Conservation (phyloP, 1,284 basidiomycete species). For the Leccinum subspadiceum region DNA sequence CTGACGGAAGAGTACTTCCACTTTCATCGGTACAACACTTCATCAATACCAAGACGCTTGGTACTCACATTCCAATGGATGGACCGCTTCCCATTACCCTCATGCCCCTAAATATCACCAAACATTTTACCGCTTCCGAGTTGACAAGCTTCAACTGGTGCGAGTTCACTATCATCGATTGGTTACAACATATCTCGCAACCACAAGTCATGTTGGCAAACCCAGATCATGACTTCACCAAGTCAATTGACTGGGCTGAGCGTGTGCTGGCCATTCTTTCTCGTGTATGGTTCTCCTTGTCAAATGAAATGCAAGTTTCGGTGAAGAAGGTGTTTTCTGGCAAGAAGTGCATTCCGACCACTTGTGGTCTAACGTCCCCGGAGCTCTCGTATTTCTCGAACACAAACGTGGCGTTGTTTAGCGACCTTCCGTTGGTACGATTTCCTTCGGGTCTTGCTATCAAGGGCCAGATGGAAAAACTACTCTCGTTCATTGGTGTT, state of each 20-base stretch:
- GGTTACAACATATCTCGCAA: slow-evolving; percentile 70
- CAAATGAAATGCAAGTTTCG: slow-evolving; percentile 56
- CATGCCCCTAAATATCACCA: slow-evolving; percentile 71
- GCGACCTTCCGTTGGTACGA: slow-evolving; percentile 81
- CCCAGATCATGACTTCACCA: slow-evolving; percentile 64
- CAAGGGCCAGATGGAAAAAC: slow-evolving; percentile 76
- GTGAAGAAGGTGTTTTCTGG: slow-evolving; percentile 58
- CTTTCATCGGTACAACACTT: slow-evolving; percentile 72
- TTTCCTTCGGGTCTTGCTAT: slow-evolving; percentile 67
- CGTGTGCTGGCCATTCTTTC: slow-evolving; percentile 72
- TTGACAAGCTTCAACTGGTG: slow-evolving; percentile 77
- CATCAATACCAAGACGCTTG: slow-evolving; percentile 67
- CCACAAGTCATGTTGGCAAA: slow-evolving; percentile 43
- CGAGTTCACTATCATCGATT: slow-evolving; percentile 77
- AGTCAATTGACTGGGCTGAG: slow-evolving; percentile 80
- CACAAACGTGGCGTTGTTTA: slow-evolving; percentile 73
- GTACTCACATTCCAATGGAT: slow-evolving; percentile 69
- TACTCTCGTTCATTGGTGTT: slow-evolving; percentile 80
- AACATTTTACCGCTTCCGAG: slow-evolving; percentile 55
- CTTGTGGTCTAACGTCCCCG: slow-evolving; percentile 73
- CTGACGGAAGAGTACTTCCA: slow-evolving; percentile 54
- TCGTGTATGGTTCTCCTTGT: slow-evolving; percentile 75
- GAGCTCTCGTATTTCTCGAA: slow-evolving; percentile 85
- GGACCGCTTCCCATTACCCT: slow-evolving; percentile 81
- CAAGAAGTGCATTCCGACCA: slow-evolving; percentile 74